phyloP scores from a whole-genome alignment of 2,329 filamentous ascomycete genomes.

The Neofusicoccum ribis region DNA sequence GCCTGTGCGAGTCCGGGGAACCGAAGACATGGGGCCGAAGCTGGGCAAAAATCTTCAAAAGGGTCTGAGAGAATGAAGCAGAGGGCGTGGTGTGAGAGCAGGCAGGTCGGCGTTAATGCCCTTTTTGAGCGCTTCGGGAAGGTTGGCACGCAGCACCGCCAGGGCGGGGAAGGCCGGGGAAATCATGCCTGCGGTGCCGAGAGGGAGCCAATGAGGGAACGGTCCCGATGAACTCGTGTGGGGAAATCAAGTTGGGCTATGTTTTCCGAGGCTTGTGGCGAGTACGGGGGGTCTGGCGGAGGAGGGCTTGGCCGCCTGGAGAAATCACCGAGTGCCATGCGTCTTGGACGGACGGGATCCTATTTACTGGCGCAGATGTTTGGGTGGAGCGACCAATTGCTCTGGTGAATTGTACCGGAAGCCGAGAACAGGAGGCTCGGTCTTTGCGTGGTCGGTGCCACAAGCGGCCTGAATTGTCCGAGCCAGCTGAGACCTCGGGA shows the following conservation, averaged over 20 bases:
- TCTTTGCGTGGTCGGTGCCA: too few relatives aligned
- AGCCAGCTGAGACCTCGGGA: too few relatives aligned
- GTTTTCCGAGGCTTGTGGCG: neutral
- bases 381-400: too few relatives aligned
- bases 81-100: neutral
- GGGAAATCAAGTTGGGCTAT: neutral
- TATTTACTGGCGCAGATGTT: too few relatives aligned
- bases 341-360: neutral
- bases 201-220: neutral
- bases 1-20: constrained; percentile 20
- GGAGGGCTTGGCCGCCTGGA: too few relatives aligned
- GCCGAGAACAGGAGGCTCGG: too few relatives aligned
- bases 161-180: neutral
- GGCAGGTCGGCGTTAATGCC: constrained; percentile 11
- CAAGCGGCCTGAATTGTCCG: too few relatives aligned
- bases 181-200: neutral
- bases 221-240: neutral
- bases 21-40: constrained; percentile 16
- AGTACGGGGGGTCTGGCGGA: neutral
- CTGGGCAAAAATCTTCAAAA: neutral
- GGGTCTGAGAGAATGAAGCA: neutral
- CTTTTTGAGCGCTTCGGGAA: constrained; percentile 13
- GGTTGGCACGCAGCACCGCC: constrained; percentile 5
- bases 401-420: too few relatives aligned
- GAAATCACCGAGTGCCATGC: neutral